A percentile compares a stretch with the other conserved stretches of the same genome.
phyloP scores from a whole-genome alignment of 192 early-diverging fungal species.

The Umbelopsis ramanniana region DNA sequence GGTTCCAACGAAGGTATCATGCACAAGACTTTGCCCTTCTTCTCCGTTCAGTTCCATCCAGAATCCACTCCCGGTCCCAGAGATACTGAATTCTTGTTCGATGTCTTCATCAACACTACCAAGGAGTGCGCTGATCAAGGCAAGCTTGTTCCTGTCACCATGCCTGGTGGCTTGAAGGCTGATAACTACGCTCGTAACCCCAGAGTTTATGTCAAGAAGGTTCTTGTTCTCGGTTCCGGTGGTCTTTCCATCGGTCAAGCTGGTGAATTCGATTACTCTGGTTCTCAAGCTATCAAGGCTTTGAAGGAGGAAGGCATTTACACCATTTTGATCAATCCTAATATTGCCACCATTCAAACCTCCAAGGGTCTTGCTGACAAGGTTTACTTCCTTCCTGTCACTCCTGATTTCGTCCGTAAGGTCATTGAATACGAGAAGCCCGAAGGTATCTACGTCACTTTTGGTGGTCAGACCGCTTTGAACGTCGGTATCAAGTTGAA shows the following conservation, averaged over 20 bases:
- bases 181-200: slow-evolving; percentile 48
- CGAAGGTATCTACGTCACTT: slow-evolving; percentile 98
- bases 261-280: slow-evolving; percentile 99
- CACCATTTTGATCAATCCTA: slow-evolving; percentile 98
- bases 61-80: slow-evolving; percentile 95
- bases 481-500: slow-evolving; percentile 95
- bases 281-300: slow-evolving; percentile 97
- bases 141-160: slow-evolving; percentile 75
- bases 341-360: slow-evolving; percentile 99
- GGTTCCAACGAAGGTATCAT: slow-evolving; percentile 98
- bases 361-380: slow-evolving; percentile 96
- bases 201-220: slow-evolving; percentile 81
- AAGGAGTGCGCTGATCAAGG: slow-evolving; percentile 68
- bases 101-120: slow-evolving; percentile 86
- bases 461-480: slow-evolving; percentile 99
- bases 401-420: slow-evolving; percentile 92
- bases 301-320: slow-evolving; percentile 96
- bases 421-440: slow-evolving; percentile 95
- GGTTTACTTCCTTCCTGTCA: slow-evolving; percentile 97
- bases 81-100: slow-evolving; percentile 97
- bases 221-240: slow-evolving; percentile 94
- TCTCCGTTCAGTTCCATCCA: slow-evolving; percentile 99
- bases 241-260: slow-evolving; percentile 98
- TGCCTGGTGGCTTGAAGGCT: slow-evolving; percentile 61
- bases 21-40: slow-evolving; percentile 88